Percentiles rank a stretch among this genome's conserved stretches.
phyloP scores from a whole-genome alignment of 2,329 filamentous ascomycete genomes.

The Dactylellina parvicollis region DNA sequence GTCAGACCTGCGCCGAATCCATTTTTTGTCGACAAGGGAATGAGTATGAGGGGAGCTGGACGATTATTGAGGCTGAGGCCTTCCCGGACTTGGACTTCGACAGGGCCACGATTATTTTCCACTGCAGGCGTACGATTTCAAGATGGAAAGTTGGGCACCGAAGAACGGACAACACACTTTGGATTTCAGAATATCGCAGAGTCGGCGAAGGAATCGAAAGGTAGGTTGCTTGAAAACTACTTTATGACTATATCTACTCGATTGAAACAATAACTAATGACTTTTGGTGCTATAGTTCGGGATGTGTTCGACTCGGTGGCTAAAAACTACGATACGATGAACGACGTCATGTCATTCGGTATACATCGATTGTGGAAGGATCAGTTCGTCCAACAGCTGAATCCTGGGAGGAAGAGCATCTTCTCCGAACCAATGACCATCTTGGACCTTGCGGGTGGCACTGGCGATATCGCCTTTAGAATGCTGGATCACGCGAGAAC shows the following conservation, averaged over 20 bases:
- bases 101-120: constrained; percentile 38
- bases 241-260: constrained; percentile 6
- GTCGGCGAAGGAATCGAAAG: constrained; percentile 76
- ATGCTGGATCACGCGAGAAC: constrained; percentile 87
- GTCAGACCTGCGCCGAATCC: not conserved
- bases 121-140: constrained; percentile 24
- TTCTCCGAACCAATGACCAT: constrained; percentile 69
- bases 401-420: constrained; percentile 74
- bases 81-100: constrained; percentile 5
- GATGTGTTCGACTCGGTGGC: constrained; percentile 95
- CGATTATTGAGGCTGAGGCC: constrained; percentile 29
- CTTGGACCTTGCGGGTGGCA: constrained; percentile 95
- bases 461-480: constrained; percentile 96
- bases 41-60: constrained; percentile 40
- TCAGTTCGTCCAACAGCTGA: constrained; percentile 89
- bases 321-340: constrained; percentile 96
- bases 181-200: constrained; percentile 87
- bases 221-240: constrained; percentile 61
- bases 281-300: constrained; percentile 68
- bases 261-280: not conserved
- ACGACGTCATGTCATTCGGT: constrained; percentile 97
- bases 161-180: constrained; percentile 75
- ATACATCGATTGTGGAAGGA: constrained; percentile 98
- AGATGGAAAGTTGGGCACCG: constrained; percentile 22
- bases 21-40: constrained; percentile 28